Base-by-base conservation (phyloP, 176 grass and related monocot genomes). In the Lolium rigidum region DNA sequence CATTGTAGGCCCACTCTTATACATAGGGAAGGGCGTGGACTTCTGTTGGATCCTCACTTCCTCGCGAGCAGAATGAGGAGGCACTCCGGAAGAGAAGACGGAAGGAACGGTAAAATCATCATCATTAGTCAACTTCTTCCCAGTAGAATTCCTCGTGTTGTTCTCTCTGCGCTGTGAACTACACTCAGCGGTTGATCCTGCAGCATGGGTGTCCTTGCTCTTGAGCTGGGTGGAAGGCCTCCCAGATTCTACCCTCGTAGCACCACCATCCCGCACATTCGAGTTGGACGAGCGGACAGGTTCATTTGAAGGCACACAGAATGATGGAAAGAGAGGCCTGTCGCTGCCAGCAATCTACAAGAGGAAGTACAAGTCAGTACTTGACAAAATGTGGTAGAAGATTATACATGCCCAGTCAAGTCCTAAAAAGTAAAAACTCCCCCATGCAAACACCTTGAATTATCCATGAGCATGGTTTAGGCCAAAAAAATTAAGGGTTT, bases 101-200 rank as follows among this genome's bases (percentile, higher is more conserved):
- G 92, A 90, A 62, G 90, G 93, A 80, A 93, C 95, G 7, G 9
- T 88, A 80, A 91, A 95, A 88, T 98, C 93, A 80, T 98, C 93
- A 47, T 88, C 85, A 4, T 94, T 72, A 20, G 82, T 51, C 72
- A 87, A 82, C 58, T 78, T 84, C 68, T 90, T 91, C 44, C 73
- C 65, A 10, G 64, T 69, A 69, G 71, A 85, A 79, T 15, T 85
- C 47, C 82, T 91, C 5, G 15, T 16, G 66, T 8, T 82, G 6
- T 47, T 69, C 49, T 79, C 82, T 76, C 58, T 87, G 28, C 48
- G 75, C n/a, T 74, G 81, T 21, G 68, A 83, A 22, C 57, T 87
- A 80, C 85, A 87, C 16, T 60, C 67, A 7, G 58, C 80, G 4
- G 25, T 44, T 14, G 39, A 55, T 68, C 68, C 81, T 35, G 68